Evolutionary conservation across 1,284 basidiomycete genomes (phyloP).

Genomic region (Phylloporus sp.): DNA sequence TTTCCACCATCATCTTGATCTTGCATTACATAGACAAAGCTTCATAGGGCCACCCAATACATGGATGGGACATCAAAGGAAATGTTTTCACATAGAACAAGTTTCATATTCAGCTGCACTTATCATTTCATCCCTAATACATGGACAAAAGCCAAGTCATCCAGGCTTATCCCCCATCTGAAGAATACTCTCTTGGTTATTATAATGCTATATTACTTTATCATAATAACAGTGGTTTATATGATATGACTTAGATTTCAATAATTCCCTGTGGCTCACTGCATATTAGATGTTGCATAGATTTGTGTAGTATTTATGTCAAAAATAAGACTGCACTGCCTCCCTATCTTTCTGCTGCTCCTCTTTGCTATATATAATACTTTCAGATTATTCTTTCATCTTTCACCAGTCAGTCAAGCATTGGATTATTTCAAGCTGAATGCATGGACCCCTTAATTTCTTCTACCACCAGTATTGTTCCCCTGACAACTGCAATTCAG

Average conservation of each 20-base stretch:
- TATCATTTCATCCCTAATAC: not conserved
- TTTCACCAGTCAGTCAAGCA: too few relatives aligned
- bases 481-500: not conserved
- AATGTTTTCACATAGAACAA: not conserved
- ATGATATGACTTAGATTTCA: not conserved
- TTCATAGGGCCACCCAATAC: not conserved
- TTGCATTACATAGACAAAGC: not conserved
- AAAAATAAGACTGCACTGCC: not conserved
- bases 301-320: not conserved
- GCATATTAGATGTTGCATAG: not conserved
- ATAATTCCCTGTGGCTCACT: not conserved
- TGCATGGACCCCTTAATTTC: not conserved
- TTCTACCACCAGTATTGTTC: too few relatives aligned
- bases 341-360: not conserved
- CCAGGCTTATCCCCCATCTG: not conserved
- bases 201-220: not conserved
- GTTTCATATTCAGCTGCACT: not conserved
- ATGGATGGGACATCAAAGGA: not conserved
- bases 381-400: not conserved
- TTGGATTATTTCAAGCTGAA: not conserved
- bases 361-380: not conserved
- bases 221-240: not conserved
- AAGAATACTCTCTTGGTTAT: not conserved
- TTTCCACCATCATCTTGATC: not conserved
- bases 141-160: not conserved